These are phyloP conservation scores for Saksenaea oblongispora DNA, from an alignment of 371 early-diverging fungal genomes.

Conservation along the genomic window DNA sequence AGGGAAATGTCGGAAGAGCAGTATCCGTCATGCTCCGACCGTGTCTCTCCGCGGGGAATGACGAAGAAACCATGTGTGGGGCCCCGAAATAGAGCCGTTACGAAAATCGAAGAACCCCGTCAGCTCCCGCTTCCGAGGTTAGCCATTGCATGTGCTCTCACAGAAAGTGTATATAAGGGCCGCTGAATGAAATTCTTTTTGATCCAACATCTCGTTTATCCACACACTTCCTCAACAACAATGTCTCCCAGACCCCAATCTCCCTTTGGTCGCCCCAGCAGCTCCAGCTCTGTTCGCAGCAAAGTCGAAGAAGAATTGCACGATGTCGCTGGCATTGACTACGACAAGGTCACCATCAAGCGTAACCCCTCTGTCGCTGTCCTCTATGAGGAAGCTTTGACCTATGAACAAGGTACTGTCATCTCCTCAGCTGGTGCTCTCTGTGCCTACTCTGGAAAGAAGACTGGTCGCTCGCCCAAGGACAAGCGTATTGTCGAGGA, in stretches of 20 bases:
- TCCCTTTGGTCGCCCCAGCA: slow-evolving; percentile 40
- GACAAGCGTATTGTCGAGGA: slow-evolving; percentile 98
- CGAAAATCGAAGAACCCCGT: slow-evolving; percentile 5
- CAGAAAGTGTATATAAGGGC: background rate
- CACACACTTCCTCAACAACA: background rate
- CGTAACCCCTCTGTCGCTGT: slow-evolving; percentile 80
- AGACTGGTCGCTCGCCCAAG: slow-evolving; percentile 88
- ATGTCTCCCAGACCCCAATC: slow-evolving; percentile 45
- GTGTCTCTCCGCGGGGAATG: background rate
- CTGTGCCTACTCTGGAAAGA: slow-evolving; percentile 88
- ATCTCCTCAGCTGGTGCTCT: slow-evolving; percentile 93
- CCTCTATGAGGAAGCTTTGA: slow-evolving; percentile 94
- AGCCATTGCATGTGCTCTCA: slow-evolving; percentile 1
- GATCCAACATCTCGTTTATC: background rate
- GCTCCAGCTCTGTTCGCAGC: slow-evolving; percentile 40
- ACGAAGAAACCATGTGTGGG: slow-evolving; percentile 5
- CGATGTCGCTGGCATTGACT: slow-evolving; percentile 56
- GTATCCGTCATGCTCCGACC: slow-evolving; percentile 3
- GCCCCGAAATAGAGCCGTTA: slow-evolving; percentile 5
- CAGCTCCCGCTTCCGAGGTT: slow-evolving; percentile 6
- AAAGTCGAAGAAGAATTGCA: slow-evolving; percentile 56
- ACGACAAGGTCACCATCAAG: slow-evolving; percentile 63
- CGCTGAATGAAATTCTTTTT: background rate
- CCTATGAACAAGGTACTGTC: slow-evolving; percentile 85
- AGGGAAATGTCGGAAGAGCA: slow-evolving; percentile 4